Base-by-base conservation (phyloP, 2,329 filamentous ascomycete species). In the Dothistroma pini region DNA sequence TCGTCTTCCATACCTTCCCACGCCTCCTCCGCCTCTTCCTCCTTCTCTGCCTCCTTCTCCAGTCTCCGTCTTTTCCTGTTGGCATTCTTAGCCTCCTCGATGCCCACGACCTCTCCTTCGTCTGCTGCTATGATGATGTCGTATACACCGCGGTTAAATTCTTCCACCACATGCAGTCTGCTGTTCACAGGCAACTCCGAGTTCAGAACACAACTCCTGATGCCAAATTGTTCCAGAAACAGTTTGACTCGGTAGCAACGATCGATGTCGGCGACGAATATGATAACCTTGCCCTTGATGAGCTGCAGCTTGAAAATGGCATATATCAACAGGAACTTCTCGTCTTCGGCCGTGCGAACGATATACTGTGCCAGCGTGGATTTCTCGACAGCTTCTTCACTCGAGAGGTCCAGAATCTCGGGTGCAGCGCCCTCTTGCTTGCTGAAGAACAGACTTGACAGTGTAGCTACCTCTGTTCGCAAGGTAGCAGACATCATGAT, bases 51-150 rank as follows among this genome's bases (percentile, higher is more conserved):
- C 16, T 67, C 62, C 19, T 67, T 63, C 10, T 59, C 66, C 7
- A 57, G 54, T 63, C 68, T 68, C 56, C 67, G 68, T 57, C 67
- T 67, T 58, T 72, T 71, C 51, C 67, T 54, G 50, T 65, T 66
- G 62, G 68, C 69, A n/a, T 58, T 67, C 60, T 72, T 75, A 21
- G 64, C 63, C 21, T 82, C 80, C 57, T 88, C 85, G 21, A 86
- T 83, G 12, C 89, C 91, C 11, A 96, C 75, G 11, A 96, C 85
- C 72, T 96, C 92, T 66, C 90, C 89, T 73, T 96, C 93, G 69
- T 99, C 95, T 0, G 91, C 93, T 0, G 95, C 95, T 70, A 99
- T 96, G 68, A 99, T 93, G 64, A 97, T 97, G 70, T 99, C 93
- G 81, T 99, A 99, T 7, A 97, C 87, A 57, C 91, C 90, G 76